These are phyloP conservation scores for Pezicula neosporulosa DNA, from an alignment of 2,329 filamentous ascomycete genomes.

Conservation along the genomic window DNA sequence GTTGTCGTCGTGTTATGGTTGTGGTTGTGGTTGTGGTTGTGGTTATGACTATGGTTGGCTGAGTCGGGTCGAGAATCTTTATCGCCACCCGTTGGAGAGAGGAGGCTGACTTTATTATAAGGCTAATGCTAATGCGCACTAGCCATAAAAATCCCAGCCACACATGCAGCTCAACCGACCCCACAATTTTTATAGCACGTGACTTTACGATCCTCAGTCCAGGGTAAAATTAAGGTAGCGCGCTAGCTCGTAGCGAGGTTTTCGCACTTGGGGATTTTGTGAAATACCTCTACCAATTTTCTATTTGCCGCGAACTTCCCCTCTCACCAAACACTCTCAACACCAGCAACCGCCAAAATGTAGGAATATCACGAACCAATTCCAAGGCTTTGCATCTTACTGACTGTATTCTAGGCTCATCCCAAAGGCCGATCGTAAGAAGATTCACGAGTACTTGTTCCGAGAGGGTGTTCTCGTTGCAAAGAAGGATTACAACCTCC, in stretches of 20 bases:
- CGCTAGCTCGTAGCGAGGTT: background rate
- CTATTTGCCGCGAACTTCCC: constrained; percentile 4
- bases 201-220: no score
- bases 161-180: no score
- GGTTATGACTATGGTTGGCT: no score
- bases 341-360: constrained; percentile 45
- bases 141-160: no score
- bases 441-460: constrained; percentile 99
- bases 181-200: no score
- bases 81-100: no score
- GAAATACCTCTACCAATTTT: background rate
- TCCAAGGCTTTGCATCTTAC: background rate
- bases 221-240: no score
- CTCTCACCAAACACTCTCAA: background rate
- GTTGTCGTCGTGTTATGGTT: background rate
- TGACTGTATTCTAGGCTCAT: constrained; percentile 77
- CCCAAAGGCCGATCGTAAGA: constrained; percentile 99
- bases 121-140: no score
- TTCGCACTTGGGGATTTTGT: background rate
- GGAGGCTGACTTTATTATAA: no score
- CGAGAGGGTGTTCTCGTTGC: constrained; percentile 90
- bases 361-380: constrained; percentile 11
- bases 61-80: no score
- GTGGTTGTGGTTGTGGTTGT: background rate
- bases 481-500: constrained; percentile 98